phyloP scores from a whole-genome alignment of 108 stramenopile species.

The Mediolabrus comicus region DNA sequence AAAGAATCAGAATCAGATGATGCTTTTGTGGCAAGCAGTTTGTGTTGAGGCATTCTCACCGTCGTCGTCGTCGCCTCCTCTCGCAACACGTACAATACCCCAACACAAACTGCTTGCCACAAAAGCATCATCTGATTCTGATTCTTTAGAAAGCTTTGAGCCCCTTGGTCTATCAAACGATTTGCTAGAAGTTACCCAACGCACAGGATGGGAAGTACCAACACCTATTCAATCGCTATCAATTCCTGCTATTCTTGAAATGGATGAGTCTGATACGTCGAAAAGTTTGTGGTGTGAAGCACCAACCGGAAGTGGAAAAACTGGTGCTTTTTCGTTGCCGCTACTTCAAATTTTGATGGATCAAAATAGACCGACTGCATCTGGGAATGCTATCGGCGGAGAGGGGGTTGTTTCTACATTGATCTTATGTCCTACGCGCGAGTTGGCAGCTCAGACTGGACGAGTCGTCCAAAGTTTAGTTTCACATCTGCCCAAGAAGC shows the following conservation, averaged over 20 bases:
- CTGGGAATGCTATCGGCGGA: not conserved
- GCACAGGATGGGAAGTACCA: slow-evolving; percentile 56
- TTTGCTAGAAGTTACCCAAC: slow-evolving; percentile 7
- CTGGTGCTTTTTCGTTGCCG: slow-evolving; percentile 89
- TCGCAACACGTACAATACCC: not conserved
- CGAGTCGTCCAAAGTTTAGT: slow-evolving; percentile 49
- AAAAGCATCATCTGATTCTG: not conserved
- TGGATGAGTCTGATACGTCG: slow-evolving; percentile 9
- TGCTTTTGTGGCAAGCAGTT: not conserved
- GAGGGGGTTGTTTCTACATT: slow-evolving; percentile 52
- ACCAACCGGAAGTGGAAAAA: slow-evolving; percentile 81
- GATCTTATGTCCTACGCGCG: slow-evolving; percentile 91
- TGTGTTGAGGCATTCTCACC: not conserved
- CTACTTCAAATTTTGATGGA: slow-evolving; percentile 62
- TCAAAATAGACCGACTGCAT: slow-evolving; percentile 22
- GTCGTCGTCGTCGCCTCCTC: too few species aligned
- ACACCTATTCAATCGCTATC: slow-evolving; percentile 70
- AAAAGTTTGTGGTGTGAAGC: slow-evolving; percentile 68
- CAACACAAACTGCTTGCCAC: not conserved
- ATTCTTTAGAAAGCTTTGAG: not conserved
- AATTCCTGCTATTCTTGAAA: slow-evolving; percentile 65
- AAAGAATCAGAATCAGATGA: too few species aligned
- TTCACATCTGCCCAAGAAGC: slow-evolving; percentile 30
- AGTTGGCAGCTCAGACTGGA: slow-evolving; percentile 90
- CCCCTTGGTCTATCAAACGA: slow-evolving; percentile 35